A percentile compares a stretch with the other conserved stretches of the same genome.
Evolutionary conservation across 305 asterid genomes (phyloP).

Genomic region (Fraxinus albicans): DNA sequence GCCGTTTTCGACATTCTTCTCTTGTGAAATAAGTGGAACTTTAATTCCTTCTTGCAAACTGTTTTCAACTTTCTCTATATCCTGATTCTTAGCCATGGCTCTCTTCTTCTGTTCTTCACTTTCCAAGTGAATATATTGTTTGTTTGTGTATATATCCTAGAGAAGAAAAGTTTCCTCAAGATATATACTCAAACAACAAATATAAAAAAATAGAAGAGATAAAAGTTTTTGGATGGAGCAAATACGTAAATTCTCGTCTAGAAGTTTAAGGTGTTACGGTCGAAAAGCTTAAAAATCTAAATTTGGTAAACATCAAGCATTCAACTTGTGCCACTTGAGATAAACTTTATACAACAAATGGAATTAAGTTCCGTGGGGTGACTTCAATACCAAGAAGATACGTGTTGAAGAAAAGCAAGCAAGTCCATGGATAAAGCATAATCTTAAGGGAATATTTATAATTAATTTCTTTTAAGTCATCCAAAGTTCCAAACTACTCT

Average conservation of each 20-base stretch:
- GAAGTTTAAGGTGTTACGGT: neutral
- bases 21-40: slow-evolving; percentile 51
- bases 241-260: slow-evolving; percentile 4
- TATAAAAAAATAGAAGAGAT: neutral
- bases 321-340: neutral
- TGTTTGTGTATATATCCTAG: neutral
- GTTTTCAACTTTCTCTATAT: slow-evolving; percentile 33
- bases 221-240: slow-evolving; percentile 8
- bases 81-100: slow-evolving; percentile 35
- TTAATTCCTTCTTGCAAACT: slow-evolving; percentile 30
- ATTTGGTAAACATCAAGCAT: neutral
- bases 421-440: neutral
- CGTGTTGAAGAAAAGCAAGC: neutral
- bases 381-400: neutral
- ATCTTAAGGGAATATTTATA: too few species aligned
- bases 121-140: neutral
- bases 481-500: neutral
- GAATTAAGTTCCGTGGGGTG: neutral
- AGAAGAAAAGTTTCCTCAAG: neutral
- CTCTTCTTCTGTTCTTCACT: slow-evolving; percentile 16
- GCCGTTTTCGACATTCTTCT: slow-evolving; percentile 8
- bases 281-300: neutral
- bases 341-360: neutral
- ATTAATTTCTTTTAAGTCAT: too few species aligned
- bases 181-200: neutral